Conservation (phyloP, 2,329 filamentous ascomycete genomes). For the Colletotrichum lindemuthianum region DNA sequence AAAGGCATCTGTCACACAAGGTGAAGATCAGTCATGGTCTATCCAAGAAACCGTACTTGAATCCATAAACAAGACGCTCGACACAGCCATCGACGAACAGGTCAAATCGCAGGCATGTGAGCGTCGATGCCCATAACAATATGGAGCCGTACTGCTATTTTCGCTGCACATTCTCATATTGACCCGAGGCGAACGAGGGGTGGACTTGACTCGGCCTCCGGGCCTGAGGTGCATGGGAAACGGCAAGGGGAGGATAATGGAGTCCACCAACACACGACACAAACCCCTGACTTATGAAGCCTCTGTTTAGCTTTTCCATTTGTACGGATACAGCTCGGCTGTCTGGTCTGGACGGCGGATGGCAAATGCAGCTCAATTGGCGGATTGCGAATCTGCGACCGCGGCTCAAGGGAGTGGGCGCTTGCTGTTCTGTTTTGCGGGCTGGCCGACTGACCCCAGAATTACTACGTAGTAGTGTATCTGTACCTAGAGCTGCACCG, state of each 20-base stretch:
- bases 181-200: conserved; percentile 12
- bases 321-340: conserved; percentile 26
- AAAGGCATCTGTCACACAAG: too few relatives aligned
- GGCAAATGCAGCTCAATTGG: conserved; percentile 22
- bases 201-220: conserved; percentile 30
- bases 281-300: conserved; percentile 20
- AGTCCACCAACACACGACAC: neutral
- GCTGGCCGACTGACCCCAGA: conserved; percentile 13
- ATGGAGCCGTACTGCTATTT: conserved; percentile 8
- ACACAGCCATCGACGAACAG: neutral
- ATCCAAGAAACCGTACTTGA: too few relatives aligned
- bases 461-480: too few relatives aligned
- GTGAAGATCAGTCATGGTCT: too few relatives aligned
- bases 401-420: conserved; percentile 31
- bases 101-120: conserved; percentile 15
- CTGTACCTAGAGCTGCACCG: too few relatives aligned
- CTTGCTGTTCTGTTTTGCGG: conserved; percentile 5
- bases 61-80: neutral
- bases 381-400: conserved; percentile 29
- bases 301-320: conserved; percentile 26
- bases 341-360: conserved; percentile 10
- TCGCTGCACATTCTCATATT: conserved; percentile 4
- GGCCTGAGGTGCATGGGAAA: neutral
- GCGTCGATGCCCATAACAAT: neutral
- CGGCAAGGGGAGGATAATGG: conserved; percentile 1